Base-by-base conservation (phyloP, 2,329 filamentous ascomycete species). In the Alternaria gansuensis region DNA sequence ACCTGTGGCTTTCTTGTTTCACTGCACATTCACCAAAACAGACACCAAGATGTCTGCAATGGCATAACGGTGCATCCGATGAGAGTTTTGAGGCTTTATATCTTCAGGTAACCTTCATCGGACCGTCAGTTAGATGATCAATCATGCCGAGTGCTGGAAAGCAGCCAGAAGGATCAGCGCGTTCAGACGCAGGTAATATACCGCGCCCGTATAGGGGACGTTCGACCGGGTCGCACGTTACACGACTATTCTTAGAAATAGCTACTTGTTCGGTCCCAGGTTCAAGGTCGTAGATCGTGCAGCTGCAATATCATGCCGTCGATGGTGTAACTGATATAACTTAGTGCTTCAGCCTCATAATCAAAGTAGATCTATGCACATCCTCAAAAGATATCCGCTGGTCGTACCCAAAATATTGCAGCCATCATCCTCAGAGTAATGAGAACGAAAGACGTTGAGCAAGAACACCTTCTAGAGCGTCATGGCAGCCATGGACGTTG, bases 311-410 rank as follows among this genome's bases (percentile, higher is more conserved):
- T 71, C 60, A 49, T 59, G 57, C 65, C 64, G 66, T 54, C 53
- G 49, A 65, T 67, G 62, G 56, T 59, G 51, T 43, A 51, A 56
- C 59, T 33, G 33, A 51, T 31, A 33, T 57, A 57, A 57, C 61
- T 66, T 68, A 44, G 31, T 29, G 43, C n/a, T 55, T 72, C 67
- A 71, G 69, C 66, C 66, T 68, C 66, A 69, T 41, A 31, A 17
- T 45, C 28, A 44, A 53, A 29, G 28, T 29, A 54, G 52, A 43
- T 58, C 29, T 23, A 24, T 43, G 24, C 6, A 48, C 29, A 11
- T 34, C n/a, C 14, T 29, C 33, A 10, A 28, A 50, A n/a, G 5
- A 36, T 31, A 17, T 33, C 6, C 5, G 21, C 29, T 26, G 6
- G n/a, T 7, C 40, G 37, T 45, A 29, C 28, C n/a, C 39, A 31